These are phyloP conservation scores for Gossypium sturtianum DNA, from an alignment of 345 rosid species.

Conservation along the genomic window DNA sequence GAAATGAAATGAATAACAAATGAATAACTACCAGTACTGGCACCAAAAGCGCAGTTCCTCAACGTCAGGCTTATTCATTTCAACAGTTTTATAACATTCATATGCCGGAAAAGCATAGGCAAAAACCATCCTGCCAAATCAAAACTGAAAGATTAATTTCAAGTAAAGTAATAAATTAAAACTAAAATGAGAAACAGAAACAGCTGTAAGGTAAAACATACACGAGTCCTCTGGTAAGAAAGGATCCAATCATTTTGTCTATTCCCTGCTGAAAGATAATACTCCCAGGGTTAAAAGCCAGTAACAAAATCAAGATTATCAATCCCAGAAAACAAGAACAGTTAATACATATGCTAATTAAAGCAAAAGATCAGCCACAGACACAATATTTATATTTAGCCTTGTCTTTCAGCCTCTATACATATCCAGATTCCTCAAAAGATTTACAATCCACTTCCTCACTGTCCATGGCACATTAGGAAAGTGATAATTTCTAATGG, in stretches of 20 bases:
- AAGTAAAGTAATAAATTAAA: neutral
- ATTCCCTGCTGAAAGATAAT: neutral
- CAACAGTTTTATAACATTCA: constrained; percentile 65
- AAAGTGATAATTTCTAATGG: neutral
- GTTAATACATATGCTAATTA: neutral
- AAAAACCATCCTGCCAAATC: constrained; percentile 44
- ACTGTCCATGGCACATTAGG: neutral
- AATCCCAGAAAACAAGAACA: constrained; percentile 4
- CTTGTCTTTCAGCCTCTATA: neutral
- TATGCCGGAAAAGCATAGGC: constrained; percentile 84
- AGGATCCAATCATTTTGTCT: constrained; percentile 46
- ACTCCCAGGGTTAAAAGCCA: constrained; percentile 3
- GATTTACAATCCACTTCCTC: neutral
- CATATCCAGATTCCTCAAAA: neutral
- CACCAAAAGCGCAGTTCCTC: constrained; percentile 75
- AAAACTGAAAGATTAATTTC: neutral
- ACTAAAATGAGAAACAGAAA: neutral
- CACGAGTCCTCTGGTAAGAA: constrained; percentile 54
- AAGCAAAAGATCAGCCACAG: neutral
- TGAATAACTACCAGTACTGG: constrained; percentile 59
- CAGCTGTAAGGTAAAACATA: constrained; percentile 18
- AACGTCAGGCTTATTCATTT: constrained; percentile 42
- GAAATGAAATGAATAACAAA: neutral
- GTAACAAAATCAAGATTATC: neutral
- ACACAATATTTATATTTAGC: neutral